Evolutionary conservation across 2,329 filamentous ascomycete species (phyloP).

Genomic region (Paracamarosporium sp.): DNA sequence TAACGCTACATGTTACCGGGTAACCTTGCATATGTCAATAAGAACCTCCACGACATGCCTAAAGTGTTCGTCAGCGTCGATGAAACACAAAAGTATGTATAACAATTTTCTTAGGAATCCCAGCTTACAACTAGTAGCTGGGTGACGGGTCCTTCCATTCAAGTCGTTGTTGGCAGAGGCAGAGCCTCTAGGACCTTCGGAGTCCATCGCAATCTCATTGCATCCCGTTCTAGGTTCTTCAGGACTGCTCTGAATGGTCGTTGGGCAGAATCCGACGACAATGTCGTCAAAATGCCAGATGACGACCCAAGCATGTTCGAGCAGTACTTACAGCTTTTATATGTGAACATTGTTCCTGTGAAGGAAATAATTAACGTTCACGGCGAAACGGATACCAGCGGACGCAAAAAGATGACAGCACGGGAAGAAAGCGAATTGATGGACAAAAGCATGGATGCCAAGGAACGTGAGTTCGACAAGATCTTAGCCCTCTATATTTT

Average conservation of each 20-base stretch:
- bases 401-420: background rate
- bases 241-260: slow-evolving; percentile 3
- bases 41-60: background rate
- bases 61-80: background rate
- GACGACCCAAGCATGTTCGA: slow-evolving; percentile 5
- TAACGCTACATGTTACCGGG: too few species aligned
- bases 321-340: background rate
- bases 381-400: too few species aligned
- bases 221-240: slow-evolving; percentile 11
- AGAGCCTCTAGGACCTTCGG: background rate
- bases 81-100: background rate
- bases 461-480: too few species aligned
- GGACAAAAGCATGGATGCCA: too few species aligned
- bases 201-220: background rate
- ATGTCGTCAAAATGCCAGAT: slow-evolving; percentile 3
- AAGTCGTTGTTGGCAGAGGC: background rate
- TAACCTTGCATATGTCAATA: too few species aligned
- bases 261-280: background rate
- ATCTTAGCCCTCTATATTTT: background rate
- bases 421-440: background rate
- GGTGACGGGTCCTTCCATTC: background rate
- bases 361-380: background rate
- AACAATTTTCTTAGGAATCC: background rate
- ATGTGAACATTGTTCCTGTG: background rate
- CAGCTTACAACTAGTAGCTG: background rate